phyloP scores from a whole-genome alignment of 768 basidiomycete genomes.

The Clavulina sp. region DNA sequence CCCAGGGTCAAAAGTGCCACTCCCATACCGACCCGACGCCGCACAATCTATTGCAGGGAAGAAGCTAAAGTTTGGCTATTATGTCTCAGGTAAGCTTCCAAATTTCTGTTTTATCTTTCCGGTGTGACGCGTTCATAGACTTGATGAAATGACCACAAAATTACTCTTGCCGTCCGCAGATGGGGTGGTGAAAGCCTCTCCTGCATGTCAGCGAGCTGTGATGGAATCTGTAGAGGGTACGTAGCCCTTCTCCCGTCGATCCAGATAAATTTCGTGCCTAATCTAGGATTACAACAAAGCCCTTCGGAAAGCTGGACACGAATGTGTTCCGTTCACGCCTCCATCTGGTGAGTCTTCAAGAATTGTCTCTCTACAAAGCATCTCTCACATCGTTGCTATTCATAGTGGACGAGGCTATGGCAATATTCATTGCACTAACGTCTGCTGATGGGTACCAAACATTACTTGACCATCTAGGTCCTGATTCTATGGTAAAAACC shows the following conservation, averaged over 20 bases:
- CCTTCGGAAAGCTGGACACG: constrained; percentile 51
- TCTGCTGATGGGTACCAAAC: constrained; percentile 62
- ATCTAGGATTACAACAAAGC: constrained; percentile 24
- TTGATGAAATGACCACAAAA: too few species aligned
- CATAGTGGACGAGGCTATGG: constrained; percentile 34
- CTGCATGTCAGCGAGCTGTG: constrained; percentile 58
- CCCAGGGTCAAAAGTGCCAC: too few species aligned
- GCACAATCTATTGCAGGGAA: too few species aligned
- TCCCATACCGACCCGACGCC: too few species aligned
- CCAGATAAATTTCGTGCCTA: not conserved
- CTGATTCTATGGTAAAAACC: constrained; percentile 58
- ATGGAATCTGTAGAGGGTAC: constrained; percentile 36
- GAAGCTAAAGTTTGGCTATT: constrained; percentile 62
- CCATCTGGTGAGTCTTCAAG: too few species aligned
- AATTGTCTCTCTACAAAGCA: too few species aligned
- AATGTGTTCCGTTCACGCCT: constrained; percentile 49
- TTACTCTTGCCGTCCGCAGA: constrained; percentile 24
- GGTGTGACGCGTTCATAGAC: too few species aligned
- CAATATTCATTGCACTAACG: constrained; percentile 43
- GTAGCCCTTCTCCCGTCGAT: not conserved
- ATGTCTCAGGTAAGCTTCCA: constrained; percentile 21
- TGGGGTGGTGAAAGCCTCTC: constrained; percentile 43
- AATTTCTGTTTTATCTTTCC: not conserved
- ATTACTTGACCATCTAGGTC: constrained; percentile 42
- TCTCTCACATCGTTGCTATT: too few species aligned